Conservation (phyloP, 2,329 filamentous ascomycete species). For the Verticillium longisporum region DNA sequence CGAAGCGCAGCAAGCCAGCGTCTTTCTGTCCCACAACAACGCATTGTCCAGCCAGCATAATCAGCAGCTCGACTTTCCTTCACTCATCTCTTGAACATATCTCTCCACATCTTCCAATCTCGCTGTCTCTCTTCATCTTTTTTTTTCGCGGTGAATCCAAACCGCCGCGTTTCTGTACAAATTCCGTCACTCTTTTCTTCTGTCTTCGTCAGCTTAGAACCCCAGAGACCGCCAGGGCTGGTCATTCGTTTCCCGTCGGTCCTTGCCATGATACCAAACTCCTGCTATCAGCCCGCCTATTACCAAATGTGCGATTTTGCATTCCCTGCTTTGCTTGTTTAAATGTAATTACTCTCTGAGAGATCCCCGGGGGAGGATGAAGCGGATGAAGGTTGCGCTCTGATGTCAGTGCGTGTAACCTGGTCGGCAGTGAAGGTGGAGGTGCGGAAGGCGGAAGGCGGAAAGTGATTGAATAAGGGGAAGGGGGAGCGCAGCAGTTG, state of each 20-base stretch:
- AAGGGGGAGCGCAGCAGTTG: background rate
- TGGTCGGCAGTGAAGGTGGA: background rate
- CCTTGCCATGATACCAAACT: conserved; percentile 12
- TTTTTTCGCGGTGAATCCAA: conserved; percentile 2
- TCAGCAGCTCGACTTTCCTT: background rate
- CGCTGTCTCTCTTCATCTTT: conserved; percentile 2
- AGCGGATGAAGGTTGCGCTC: background rate
- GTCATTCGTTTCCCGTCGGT: conserved; percentile 14
- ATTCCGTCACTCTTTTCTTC: conserved; percentile 1
- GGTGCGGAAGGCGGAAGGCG: background rate
- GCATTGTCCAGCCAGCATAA: conserved; percentile 4
- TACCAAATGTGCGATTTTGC: background rate
- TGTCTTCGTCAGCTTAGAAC: background rate
- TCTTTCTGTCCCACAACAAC: conserved; percentile 5
- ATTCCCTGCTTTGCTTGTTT: background rate
- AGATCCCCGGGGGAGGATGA: background rate
- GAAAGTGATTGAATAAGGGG: background rate
- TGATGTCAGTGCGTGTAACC: background rate
- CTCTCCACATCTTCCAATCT: conserved; percentile 1
- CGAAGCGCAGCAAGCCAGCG: conserved; percentile 1
- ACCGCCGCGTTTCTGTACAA: conserved; percentile 9
- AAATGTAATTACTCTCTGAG: background rate
- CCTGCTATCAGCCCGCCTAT: background rate
- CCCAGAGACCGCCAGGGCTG: conserved; percentile 10
- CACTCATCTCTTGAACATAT: conserved; percentile 2